Evolutionary conservation across 208 protist genomes (phyloP).

Genomic region (Balamuthia mandrillaris): DNA sequence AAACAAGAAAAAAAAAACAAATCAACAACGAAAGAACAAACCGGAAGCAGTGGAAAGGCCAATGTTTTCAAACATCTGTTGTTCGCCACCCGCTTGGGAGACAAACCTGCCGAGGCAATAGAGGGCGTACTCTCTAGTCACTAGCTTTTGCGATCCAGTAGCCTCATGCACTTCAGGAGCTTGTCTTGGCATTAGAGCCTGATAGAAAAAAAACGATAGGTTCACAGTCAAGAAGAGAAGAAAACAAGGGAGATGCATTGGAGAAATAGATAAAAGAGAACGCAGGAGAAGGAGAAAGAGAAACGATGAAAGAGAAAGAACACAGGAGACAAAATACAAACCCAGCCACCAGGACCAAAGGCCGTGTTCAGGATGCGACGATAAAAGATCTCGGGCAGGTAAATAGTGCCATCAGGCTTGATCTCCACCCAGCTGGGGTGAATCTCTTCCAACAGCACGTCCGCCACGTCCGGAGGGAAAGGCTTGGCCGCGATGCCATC

Average conservation of each 20-base stretch:
- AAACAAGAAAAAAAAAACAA: no score
- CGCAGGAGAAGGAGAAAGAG: background rate
- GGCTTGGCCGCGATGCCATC: conserved; percentile 41
- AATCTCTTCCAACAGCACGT: conserved; percentile 27
- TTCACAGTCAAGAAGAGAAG: no score
- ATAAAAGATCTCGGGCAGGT: conserved; percentile 60
- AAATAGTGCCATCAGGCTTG: conserved; percentile 58
- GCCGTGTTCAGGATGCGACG: conserved; percentile 51
- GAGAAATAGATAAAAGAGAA: background rate
- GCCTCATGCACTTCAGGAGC: conserved; percentile 13
- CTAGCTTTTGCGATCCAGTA: background rate
- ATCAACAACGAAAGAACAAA: background rate
- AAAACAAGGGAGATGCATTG: background rate
- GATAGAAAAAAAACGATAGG: no score
- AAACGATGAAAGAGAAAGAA: background rate
- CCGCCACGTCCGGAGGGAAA: conserved; percentile 27
- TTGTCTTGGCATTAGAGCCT: background rate
- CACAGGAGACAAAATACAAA: background rate
- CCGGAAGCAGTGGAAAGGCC: background rate
- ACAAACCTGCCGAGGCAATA: conserved; percentile 54
- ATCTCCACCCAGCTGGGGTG: conserved; percentile 50
- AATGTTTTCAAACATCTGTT: background rate
- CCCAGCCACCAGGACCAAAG: conserved; percentile 56
- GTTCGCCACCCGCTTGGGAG: conserved; percentile 44
- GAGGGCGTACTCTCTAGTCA: conserved; percentile 51